phyloP scores from a whole-genome alignment of 371 early-diverging fungal genomes.

The Rhizomucor pusillus region DNA sequence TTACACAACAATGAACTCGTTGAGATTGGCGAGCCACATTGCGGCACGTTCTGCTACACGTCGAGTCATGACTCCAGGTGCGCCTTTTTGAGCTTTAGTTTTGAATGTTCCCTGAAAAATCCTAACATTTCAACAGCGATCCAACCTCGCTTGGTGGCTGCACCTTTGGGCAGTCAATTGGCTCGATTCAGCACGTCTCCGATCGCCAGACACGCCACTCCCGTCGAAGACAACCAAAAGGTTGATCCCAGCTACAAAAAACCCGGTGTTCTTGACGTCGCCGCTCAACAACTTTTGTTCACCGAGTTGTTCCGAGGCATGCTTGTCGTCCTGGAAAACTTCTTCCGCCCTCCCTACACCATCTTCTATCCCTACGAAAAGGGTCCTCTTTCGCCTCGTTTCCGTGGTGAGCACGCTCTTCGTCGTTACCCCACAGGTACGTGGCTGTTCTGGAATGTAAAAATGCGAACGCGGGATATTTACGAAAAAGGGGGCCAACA shows the following conservation, averaged over 20 bases:
- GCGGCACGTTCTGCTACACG: conserved; percentile 3
- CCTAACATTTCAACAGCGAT: conserved; percentile 15
- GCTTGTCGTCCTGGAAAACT: conserved; percentile 90
- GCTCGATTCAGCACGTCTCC: conserved; percentile 40
- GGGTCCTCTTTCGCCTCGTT: conserved; percentile 90
- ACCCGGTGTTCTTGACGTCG: conserved; percentile 65
- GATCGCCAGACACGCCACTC: conserved; percentile 33
- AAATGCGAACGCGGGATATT: too few species aligned
- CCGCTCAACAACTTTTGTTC: conserved; percentile 81
- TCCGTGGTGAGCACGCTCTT: conserved; percentile 97
- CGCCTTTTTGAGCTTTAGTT: not conserved
- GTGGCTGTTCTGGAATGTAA: too few species aligned
- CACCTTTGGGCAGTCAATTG: conserved; percentile 32
- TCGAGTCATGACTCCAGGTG: conserved; percentile 10
- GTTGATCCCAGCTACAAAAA: conserved; percentile 18
- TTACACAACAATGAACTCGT: conserved; percentile 24
- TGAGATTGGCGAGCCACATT: conserved; percentile 15
- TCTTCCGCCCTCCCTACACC: conserved; percentile 96
- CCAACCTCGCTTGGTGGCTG: conserved; percentile 25
- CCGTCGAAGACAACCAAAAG: conserved; percentile 31
- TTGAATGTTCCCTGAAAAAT: not conserved
- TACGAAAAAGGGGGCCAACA: conserved; percentile 17
- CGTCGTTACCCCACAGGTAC: conserved; percentile 94
- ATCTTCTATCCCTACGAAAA: conserved; percentile 97
- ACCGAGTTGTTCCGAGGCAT: conserved; percentile 92